Evolutionary conservation across 2,329 filamentous ascomycete species (phyloP).

Genomic region (Cadophora malorum): DNA sequence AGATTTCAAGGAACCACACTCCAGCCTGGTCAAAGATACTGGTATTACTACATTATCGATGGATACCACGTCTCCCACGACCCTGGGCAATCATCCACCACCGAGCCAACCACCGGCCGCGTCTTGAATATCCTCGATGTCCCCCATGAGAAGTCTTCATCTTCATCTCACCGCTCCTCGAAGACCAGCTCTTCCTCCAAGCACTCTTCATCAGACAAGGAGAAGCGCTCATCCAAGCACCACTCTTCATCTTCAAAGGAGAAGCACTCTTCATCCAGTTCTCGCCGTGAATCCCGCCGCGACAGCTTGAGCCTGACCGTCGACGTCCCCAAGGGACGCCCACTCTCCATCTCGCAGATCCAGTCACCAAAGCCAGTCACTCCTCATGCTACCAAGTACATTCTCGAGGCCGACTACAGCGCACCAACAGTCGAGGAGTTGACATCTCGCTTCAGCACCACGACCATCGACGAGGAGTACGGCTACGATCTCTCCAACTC

Average conservation of each 20-base stretch:
- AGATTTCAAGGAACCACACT: constrained; percentile 89
- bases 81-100: constrained; percentile 84
- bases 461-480: constrained; percentile 60
- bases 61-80: constrained; percentile 98
- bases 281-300: constrained; percentile 48
- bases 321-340: constrained; percentile 86
- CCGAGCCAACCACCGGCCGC: constrained; percentile 95
- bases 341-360: constrained; percentile 88
- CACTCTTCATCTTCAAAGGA: constrained; percentile 48
- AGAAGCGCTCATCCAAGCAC: constrained; percentile 51
- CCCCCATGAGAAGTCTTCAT: constrained; percentile 59
- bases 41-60: constrained; percentile 99
- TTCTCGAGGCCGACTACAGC: constrained; percentile 82
- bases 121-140: constrained; percentile 98
- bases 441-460: constrained; percentile 72
- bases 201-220: constrained; percentile 51
- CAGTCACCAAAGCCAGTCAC: constrained; percentile 88
- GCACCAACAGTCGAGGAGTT: constrained; percentile 79
- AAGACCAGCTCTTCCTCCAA: constrained; percentile 49
- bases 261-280: constrained; percentile 54
- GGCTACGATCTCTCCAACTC: constrained; percentile 63
- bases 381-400: constrained; percentile 84
- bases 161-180: constrained; percentile 55
- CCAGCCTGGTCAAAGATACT: constrained; percentile 91
- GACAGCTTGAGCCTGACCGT: constrained; percentile 56